Evolutionary conservation across 495 filamentous ascomycete species (phyloP), one percentile per base, ranked within the genome.

Genomic region (Podospora fimiseda): DNA sequence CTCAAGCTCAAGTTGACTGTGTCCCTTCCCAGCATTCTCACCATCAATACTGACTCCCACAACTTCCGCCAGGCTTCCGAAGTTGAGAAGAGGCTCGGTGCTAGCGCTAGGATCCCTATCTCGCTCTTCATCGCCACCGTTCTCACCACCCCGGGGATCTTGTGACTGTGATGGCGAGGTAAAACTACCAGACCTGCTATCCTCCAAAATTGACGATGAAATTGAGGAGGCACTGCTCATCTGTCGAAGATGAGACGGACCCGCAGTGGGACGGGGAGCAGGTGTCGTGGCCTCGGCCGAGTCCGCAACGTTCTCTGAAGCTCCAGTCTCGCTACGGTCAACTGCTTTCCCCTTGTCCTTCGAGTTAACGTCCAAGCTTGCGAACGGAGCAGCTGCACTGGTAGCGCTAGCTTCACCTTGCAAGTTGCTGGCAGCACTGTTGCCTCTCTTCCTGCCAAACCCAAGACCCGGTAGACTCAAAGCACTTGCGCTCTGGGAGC

Each of bases 21-120:
- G 51, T 3, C 59, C 56, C 27, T 59, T 51, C 1, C 63, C 67
- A 9, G 67, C 67, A 27, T 69, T 47, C 43, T 67, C 65, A 8
- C 67, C 69, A 15, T 78, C 73, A n/a, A 76, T 58, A 3, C 66
- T 70, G 9, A 76, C 70, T 14, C 84, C 88, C 49, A 96, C 90
- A 61, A 95, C 86, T 53, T 86, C 88, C 2, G 88, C 88, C 21
- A 96, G 73, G 58, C 89, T 95, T 49, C 87, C 75, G 60, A 96
- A 96, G 66, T 94, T 95, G 71, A 95, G 91, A 81, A 95, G 82
- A 2, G 88, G 81, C 59, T 96, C 91, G 0, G 73, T 67, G 43
- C 80, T 78, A 1, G 78, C 70, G 55, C 73, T 78, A 7, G 77
- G 79, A 48, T 74, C 70, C 18, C 69, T 59, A 13, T 69, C 72